These are phyloP conservation scores for Boletus sp. DNA, from an alignment of 768 basidiomycete species.

Conservation along the genomic window DNA sequence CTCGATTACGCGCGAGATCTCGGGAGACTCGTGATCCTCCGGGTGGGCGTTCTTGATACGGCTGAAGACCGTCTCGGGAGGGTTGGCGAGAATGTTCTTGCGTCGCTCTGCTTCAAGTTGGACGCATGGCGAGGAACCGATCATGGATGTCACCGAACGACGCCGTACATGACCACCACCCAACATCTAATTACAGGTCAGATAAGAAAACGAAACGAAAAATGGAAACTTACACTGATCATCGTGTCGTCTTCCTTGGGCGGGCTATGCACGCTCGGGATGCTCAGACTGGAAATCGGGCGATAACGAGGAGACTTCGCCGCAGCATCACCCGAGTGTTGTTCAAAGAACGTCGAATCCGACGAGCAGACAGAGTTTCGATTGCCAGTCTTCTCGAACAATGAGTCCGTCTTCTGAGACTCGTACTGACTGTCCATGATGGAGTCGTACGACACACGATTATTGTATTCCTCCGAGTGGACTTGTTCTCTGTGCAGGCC, in stretches of 20 bases:
- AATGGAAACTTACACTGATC: slow-evolving; percentile 58
- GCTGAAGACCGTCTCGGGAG: slow-evolving; percentile 34
- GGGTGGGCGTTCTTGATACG: slow-evolving; percentile 28
- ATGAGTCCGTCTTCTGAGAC: slow-evolving; percentile 44
- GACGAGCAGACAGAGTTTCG: slow-evolving; percentile 47
- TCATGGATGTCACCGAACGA: slow-evolving; percentile 60
- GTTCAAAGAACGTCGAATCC: slow-evolving; percentile 61
- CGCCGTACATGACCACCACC: slow-evolving; percentile 76
- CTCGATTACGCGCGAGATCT: slow-evolving; percentile 50
- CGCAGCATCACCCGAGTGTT: slow-evolving; percentile 34
- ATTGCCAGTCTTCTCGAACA: slow-evolving; percentile 63
- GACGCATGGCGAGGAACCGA: slow-evolving; percentile 70
- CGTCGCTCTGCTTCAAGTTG: slow-evolving; percentile 53
- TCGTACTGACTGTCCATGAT: slow-evolving; percentile 54
- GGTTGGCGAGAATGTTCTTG: slow-evolving; percentile 41
- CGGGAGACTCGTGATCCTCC: slow-evolving; percentile 34
- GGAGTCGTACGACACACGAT: slow-evolving; percentile 58
- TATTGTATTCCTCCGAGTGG: slow-evolving; percentile 20
- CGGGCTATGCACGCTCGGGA: slow-evolving; percentile 47
- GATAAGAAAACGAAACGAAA: background rate
- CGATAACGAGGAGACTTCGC: slow-evolving; percentile 55
- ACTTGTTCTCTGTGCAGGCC: slow-evolving; percentile 14
- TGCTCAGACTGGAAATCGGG: slow-evolving; percentile 64
- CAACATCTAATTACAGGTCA: slow-evolving; percentile 55
- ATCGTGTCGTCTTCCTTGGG: slow-evolving; percentile 75